phyloP scores from a whole-genome alignment of 768 basidiomycete genomes.

The Suillus brevipes region DNA sequence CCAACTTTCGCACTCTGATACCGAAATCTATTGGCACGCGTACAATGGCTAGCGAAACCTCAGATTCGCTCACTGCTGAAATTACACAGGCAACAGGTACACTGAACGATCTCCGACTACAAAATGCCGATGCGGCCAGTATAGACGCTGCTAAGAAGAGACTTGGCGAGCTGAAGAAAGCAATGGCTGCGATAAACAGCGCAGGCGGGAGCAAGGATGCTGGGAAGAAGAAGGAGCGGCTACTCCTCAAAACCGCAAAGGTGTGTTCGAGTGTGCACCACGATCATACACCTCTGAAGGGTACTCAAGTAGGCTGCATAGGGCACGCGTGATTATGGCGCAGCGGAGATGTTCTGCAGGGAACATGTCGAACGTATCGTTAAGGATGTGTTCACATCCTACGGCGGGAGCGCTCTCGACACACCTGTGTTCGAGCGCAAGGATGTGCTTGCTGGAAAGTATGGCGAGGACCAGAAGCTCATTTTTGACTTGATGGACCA shows the following conservation, averaged over 20 bases:
- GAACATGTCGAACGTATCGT: conserved; percentile 88
- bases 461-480: conserved; percentile 95
- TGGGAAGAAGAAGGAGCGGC: conserved; percentile 63
- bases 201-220: conserved; percentile 40
- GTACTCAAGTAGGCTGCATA: conserved; percentile 33
- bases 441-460: conserved; percentile 94
- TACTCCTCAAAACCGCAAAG: conserved; percentile 94
- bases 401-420: conserved; percentile 90
- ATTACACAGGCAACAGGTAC: conserved; percentile 55
- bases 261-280: conserved; percentile 41
- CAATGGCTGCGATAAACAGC: conserved; percentile 43
- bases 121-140: conserved; percentile 48
- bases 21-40: conserved; percentile 12
- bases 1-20: not conserved
- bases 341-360: conserved; percentile 89
- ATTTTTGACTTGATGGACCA: conserved; percentile 98
- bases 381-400: conserved; percentile 83
- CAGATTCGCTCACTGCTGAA: conserved; percentile 50
- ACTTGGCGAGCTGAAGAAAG: conserved; percentile 67
- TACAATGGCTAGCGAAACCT: conserved; percentile 37
- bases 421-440: conserved; percentile 98
- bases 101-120: conserved; percentile 62
- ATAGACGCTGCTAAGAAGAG: conserved; percentile 68
- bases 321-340: conserved; percentile 95
- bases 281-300: conserved; percentile 17